These are phyloP conservation scores for Arxiozyma telluris DNA, from an alignment of 1,139 yeast genomes.

Conservation along the genomic window DNA sequence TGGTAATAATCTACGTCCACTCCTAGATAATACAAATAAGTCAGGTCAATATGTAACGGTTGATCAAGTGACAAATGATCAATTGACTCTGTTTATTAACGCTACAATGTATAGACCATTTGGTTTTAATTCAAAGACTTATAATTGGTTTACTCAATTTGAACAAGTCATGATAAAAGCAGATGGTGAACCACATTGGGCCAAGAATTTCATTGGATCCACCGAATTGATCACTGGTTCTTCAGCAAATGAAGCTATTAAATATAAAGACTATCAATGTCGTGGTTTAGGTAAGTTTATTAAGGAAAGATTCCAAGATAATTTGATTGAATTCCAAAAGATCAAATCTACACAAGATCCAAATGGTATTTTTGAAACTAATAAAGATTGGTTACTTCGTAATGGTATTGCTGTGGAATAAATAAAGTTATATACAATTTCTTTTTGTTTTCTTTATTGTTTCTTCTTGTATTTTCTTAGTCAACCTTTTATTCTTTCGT, in stretches of 20 bases:
- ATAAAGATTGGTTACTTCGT: slow-evolving; percentile 67
- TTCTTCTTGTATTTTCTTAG: background rate
- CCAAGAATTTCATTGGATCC: slow-evolving; percentile 86
- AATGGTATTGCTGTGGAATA: slow-evolving; percentile 43
- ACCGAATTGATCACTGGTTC: slow-evolving; percentile 32
- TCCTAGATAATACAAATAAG: slow-evolving; percentile 66
- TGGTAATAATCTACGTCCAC: slow-evolving; percentile 78
- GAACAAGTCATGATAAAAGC: slow-evolving; percentile 68
- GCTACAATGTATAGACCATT: slow-evolving; percentile 97
- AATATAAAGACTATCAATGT: slow-evolving; percentile 58
- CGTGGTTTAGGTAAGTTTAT: slow-evolving; percentile 65
- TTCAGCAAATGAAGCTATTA: slow-evolving; percentile 29
- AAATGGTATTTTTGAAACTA: slow-evolving; percentile 67
- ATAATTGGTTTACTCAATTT: slow-evolving; percentile 75
- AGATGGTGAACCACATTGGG: slow-evolving; percentile 98
- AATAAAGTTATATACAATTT: too few relatives aligned
- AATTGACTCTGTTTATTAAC: slow-evolving; percentile 76
- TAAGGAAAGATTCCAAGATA: slow-evolving; percentile 73
- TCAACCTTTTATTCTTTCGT: background rate
- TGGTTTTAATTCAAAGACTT: slow-evolving; percentile 60
- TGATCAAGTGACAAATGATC: slow-evolving; percentile 57
- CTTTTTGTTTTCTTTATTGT: background rate
- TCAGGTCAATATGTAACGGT: slow-evolving; percentile 45
- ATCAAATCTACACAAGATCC: slow-evolving; percentile 70
- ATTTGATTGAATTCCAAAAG: slow-evolving; percentile 48